A percentile compares a stretch with the other conserved stretches of the same genome.
These are phyloP conservation scores for Tieghemostelium lacteum DNA, from an alignment of 78 protist genomes.

Conservation along the genomic window DNA sequence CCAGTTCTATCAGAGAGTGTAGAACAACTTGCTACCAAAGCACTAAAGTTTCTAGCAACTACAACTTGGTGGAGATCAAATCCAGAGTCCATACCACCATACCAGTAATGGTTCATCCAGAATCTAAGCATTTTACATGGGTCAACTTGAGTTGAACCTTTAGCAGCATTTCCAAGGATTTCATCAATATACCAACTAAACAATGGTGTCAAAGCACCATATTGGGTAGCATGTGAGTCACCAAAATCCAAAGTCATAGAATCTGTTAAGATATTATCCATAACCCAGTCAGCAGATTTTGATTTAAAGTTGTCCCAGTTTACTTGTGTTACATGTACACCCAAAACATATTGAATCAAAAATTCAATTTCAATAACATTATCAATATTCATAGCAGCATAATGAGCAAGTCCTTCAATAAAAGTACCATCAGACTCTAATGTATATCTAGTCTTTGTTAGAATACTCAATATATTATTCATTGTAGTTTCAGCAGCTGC, in stretches of 20 bases:
- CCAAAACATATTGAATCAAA: background rate
- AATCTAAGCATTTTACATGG: slow-evolving; percentile 1
- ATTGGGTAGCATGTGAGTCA: slow-evolving; percentile 8
- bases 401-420: slow-evolving; percentile 20
- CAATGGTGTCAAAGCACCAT: slow-evolving; percentile 7
- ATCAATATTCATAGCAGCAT: background rate
- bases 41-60: slow-evolving; percentile 2
- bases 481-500: slow-evolving; percentile 10
- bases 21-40: background rate
- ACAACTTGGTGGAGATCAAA: background rate
- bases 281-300: background rate
- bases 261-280: slow-evolving; percentile 8
- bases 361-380: background rate
- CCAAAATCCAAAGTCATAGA: slow-evolving; percentile 22
- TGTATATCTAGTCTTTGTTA: background rate
- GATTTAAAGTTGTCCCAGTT: background rate
- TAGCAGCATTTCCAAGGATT: background rate
- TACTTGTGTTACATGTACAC: background rate
- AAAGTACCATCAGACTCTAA: background rate
- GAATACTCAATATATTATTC: background rate
- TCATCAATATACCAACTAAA: background rate
- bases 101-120: slow-evolving; percentile 2
- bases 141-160: background rate
- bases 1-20: background rate
- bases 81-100: background rate